Evolutionary conservation across 148 eudicot species (phyloP), one percentile per base, ranked within the genome.

Genomic region (Rheum nobile): DNA sequence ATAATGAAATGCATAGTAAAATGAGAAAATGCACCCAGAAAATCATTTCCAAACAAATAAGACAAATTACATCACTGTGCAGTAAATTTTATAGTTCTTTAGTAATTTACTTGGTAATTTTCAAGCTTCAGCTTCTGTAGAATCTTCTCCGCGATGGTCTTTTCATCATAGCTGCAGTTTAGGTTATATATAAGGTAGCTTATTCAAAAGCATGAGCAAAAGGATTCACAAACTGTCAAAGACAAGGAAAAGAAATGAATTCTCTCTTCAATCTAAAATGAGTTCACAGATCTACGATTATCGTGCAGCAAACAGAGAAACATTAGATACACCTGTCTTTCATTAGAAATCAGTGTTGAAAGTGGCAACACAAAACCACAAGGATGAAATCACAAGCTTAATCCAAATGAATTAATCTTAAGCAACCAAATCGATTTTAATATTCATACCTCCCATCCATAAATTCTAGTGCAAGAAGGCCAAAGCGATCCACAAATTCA

Each of bases 401-500:
- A 65, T 28, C 6, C 19, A 61, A 29, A 61, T 4, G 0, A 29
- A 14, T 13, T 29, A 26, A 13, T 61, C 37, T 13, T 28, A 61
- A 61, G 19, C 8, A 28, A 61, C 61, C 61, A 21, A 54, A 1
- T 8, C 28, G 21, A 8, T 61, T 35, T 29, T 55, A 28, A 68
- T 26, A 67, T 77, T 72, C 82, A 52, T 74, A 95, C 99, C 97
- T 80, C 84, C 83, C 89, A 80, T 90, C 84, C 84, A 86, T 75
- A 72, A 85, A 67, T 65, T 91, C 92, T 16, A 88, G 87, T 75
- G 90, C 89, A 67, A 95, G 75, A 72, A 91, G 84, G 72, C 99
- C 99, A 84, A 95, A 95, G 28, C 99, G 96, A 74, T 95, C 94
- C 50, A 92, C 87, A 86, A 95, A 95, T 76, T 95, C 99, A 32